phyloP scores from a whole-genome alignment of 176 grass and related monocot genomes.

The Zoysia pacifica region DNA sequence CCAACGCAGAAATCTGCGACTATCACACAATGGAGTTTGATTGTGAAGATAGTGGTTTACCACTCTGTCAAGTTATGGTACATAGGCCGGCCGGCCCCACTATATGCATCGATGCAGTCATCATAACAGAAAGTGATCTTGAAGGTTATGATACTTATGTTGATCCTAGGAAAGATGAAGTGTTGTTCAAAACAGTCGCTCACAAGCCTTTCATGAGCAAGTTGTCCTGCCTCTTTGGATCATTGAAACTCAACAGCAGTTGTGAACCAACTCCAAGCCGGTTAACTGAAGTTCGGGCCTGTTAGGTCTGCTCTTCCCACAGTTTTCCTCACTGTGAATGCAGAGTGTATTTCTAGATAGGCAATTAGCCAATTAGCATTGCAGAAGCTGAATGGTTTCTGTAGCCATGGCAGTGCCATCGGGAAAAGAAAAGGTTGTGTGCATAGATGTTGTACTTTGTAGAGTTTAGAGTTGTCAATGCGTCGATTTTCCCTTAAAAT shows the following conservation, averaged over 20 bases:
- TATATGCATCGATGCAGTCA: constrained; percentile 47
- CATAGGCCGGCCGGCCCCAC: constrained; percentile 41
- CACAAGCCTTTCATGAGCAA: constrained; percentile 65
- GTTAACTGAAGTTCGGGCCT: constrained; percentile 57
- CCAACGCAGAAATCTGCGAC: constrained; percentile 30
- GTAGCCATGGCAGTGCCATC: constrained; percentile 33
- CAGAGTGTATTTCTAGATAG: constrained; percentile 40
- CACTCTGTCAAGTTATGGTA: constrained; percentile 52
- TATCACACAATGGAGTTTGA: constrained; percentile 41
- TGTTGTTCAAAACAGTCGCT: constrained; percentile 32
- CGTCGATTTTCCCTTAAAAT: constrained; percentile 6
- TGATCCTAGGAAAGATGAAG: constrained; percentile 29
- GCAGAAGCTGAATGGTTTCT: constrained; percentile 38
- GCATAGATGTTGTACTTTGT: constrained; percentile 31
- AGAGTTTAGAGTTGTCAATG: constrained; percentile 44
- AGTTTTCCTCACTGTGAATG: constrained; percentile 38
- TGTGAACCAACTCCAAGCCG: constrained; percentile 53
- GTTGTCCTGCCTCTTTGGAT: constrained; percentile 76
- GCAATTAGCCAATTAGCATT: constrained; percentile 34
- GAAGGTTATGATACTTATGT: constrained; percentile 70
- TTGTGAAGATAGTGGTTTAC: constrained; percentile 50
- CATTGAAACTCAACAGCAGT: constrained; percentile 56
- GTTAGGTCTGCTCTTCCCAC: constrained; percentile 41
- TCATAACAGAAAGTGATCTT: constrained; percentile 83
- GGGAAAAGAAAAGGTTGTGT: constrained; percentile 43